Percentiles rank a stretch among this genome's conserved stretches.
Evolutionary conservation across 2,329 filamentous ascomycete species (phyloP).

Genomic region (Juglanconis oblonga): DNA sequence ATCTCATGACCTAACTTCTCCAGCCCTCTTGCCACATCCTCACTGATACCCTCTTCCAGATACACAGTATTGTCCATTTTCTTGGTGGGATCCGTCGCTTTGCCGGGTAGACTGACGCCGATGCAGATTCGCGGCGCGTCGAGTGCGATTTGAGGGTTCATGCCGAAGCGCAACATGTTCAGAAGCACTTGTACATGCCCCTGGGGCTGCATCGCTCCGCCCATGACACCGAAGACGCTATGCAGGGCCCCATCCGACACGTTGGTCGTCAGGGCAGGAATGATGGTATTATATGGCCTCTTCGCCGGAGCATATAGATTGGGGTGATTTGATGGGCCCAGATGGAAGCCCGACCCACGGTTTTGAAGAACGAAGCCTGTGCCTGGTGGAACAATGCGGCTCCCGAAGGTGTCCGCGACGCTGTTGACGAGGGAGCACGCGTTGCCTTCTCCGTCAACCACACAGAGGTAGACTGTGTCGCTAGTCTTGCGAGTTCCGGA

Average conservation of each 20-base stretch:
- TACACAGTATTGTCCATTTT: conserved; percentile 64
- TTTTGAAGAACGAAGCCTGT: conserved; percentile 93
- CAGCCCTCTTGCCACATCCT: conserved; percentile 63
- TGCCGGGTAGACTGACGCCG: conserved; percentile 62
- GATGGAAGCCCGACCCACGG: conserved; percentile 79
- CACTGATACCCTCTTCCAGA: conserved; percentile 75
- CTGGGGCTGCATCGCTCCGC: conserved; percentile 95
- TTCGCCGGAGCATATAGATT: conserved; percentile 78
- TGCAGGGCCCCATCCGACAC: conserved; percentile 68
- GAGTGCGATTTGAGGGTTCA: conserved; percentile 79
- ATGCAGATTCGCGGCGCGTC: conserved; percentile 88
- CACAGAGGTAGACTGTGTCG: conserved; percentile 91
- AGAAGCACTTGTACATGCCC: conserved; percentile 89
- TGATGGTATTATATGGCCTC: conserved; percentile 93
- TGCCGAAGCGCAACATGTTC: conserved; percentile 78
- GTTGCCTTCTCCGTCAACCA: conserved; percentile 78
- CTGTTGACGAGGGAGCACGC: conserved; percentile 94
- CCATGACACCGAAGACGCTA: conserved; percentile 90
- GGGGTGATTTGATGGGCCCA: conserved; percentile 63
- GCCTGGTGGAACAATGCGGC: conserved; percentile 75
- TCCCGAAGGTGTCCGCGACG: conserved; percentile 84
- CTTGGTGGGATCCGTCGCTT: conserved; percentile 45
- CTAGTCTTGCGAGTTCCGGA: conserved; percentile 58
- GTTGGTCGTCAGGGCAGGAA: conserved; percentile 84
- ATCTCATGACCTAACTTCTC: conserved; percentile 69